Conservation (phyloP, 1,284 basidiomycete species). For the Apiotrichum siamense region DNA sequence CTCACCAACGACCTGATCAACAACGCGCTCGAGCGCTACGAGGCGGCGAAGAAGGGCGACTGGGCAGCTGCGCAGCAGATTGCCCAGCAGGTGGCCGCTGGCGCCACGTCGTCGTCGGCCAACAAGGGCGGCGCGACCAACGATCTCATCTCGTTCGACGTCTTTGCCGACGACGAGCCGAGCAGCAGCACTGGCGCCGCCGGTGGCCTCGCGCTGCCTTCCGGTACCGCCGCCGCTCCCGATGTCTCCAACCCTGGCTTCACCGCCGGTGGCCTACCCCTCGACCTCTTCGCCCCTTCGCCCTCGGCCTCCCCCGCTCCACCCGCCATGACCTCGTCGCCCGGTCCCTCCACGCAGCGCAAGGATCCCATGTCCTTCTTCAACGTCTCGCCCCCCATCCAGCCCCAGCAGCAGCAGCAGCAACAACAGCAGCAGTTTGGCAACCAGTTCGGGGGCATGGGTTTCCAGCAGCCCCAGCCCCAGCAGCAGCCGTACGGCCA, state of each 20-base stretch:
- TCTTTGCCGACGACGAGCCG: conserved; percentile 38
- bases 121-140: conserved; percentile 4
- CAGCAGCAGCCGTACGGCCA: conserved; percentile 1
- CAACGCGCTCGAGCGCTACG: conserved; percentile 79
- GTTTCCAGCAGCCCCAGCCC: neutral
- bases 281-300: conserved; percentile 46
- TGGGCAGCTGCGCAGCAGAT: conserved; percentile 49
- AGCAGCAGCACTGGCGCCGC: conserved; percentile 20
- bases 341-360: conserved; percentile 7
- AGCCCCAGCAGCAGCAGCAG: conserved; percentile 6
- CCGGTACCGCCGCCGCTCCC: conserved; percentile 21
- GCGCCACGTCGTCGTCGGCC: neutral
- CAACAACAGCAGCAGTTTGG: conserved; percentile 9
- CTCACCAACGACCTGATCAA: conserved; percentile 98
- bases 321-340: conserved; percentile 5
- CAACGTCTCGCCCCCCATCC: conserved; percentile 14
- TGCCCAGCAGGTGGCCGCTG: conserved; percentile 17
- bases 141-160: conserved; percentile 49
- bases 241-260: conserved; percentile 23
- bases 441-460: conserved; percentile 7
- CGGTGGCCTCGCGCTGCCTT: conserved; percentile 39
- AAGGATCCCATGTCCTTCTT: conserved; percentile 46
- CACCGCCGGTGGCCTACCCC: conserved; percentile 42
- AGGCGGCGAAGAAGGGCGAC: conserved; percentile 86
- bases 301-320: conserved; percentile 27